Base-by-base conservation (phyloP, 2,329 filamentous ascomycete genomes). In the Claviceps lovelessii region DNA sequence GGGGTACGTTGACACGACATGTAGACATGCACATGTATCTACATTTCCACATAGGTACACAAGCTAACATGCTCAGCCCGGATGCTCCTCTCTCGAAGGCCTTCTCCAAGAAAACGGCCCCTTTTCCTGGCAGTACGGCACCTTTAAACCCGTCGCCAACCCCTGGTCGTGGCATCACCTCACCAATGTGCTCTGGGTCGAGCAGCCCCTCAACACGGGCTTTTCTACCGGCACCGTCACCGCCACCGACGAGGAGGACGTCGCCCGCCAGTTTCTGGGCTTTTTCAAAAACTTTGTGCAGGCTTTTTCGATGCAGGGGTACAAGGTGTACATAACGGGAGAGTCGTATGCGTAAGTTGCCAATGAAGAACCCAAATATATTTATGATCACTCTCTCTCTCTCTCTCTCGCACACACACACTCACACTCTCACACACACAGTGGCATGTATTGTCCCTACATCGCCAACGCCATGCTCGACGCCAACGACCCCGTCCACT, bases 221-320 rank as follows among this genome's bases (percentile, higher is more conserved):
- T 90, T 86, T 65, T 79, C 81, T 0, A 76, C 80, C 39, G 86
- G 86, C 23, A 78, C 69, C 0, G 74, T 81, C 3, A 85, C 77
- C 0, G 84, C 84, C 10, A 80, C 73, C 3, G 78, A 76, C 60
- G 82, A 88, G 59, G 76, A 80, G 31, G 85, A 89, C 58, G 74
- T 85, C 1, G 84, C 85, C 0, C 69, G 71, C 15, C 78, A 90
- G 60, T 88, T 91, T 65, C 73, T 85, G 15, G 84, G 84, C 52
- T 93, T 89, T 70, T 90, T 82, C 76, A 83, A 84, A 70, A 88
- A 88, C 70, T 90, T 89, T 61, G 70, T 88, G 56, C 74, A 86
- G 41, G 82, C 82, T 0, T 90, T 90, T 60, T 73, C 69, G 17
- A 73, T 88, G 61, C 75, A 86, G 23, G 76, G 77, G 8, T 80